Evolutionary conservation across 2,329 filamentous ascomycete species (phyloP).

Genomic region (Fusarium sp.): DNA sequence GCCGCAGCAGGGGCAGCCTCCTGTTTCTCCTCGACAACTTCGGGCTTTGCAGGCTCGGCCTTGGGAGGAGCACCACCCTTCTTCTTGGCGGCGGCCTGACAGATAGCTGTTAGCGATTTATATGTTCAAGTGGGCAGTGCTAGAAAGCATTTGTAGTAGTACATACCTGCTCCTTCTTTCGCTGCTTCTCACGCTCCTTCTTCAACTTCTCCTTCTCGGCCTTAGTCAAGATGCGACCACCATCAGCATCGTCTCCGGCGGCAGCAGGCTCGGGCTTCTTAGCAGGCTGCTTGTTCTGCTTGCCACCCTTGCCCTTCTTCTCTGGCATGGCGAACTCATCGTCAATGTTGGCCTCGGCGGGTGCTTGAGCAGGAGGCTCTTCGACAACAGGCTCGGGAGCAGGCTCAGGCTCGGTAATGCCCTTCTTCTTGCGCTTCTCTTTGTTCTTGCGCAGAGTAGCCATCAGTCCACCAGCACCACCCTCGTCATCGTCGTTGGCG

Average conservation of each 20-base stretch:
- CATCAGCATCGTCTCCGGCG: conserved; percentile 64
- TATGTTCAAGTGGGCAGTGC: not conserved
- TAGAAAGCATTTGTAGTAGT: not conserved
- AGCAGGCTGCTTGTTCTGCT: conserved; percentile 52
- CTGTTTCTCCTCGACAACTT: conserved; percentile 70
- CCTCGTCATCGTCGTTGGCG: conserved; percentile 62
- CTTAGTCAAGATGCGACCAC: conserved; percentile 86
- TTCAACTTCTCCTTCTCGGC: conserved; percentile 98
- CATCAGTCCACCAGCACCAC: conserved; percentile 75
- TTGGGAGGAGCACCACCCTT: conserved; percentile 62
- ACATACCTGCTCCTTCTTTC: conserved; percentile 94
- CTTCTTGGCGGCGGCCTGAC: conserved; percentile 78
- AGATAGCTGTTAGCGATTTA: conserved; percentile 23
- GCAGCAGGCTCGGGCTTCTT: conserved; percentile 62
- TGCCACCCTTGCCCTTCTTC: conserved; percentile 75
- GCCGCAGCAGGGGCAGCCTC: conserved; percentile 60
- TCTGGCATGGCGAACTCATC: conserved; percentile 87
- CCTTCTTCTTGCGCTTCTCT: conserved; percentile 92
- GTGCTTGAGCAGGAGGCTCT: conserved; percentile 70
- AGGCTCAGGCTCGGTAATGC: conserved; percentile 70
- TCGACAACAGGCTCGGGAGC: conserved; percentile 71
- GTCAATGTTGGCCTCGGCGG: conserved; percentile 82
- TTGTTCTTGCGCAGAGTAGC: conserved; percentile 84
- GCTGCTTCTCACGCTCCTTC: conserved; percentile 98
- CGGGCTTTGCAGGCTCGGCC: conserved; percentile 42